Evolutionary conservation across 345 rosid species (phyloP).

Genomic region (Rhizophora mangle): DNA sequence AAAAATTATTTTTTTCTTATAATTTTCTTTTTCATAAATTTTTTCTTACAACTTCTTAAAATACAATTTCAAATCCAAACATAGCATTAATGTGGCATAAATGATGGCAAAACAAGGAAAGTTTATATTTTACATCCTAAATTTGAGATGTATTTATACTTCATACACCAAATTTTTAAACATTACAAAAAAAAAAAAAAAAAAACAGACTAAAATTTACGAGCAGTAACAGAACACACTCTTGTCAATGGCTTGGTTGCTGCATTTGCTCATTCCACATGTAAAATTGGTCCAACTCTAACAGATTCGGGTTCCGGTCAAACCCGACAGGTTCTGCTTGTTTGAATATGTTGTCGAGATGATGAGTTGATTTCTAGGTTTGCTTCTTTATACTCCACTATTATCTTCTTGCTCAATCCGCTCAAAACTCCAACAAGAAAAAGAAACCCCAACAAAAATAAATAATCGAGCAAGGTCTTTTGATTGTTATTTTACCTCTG

Average conservation of each 20-base stretch:
- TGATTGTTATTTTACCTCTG: conserved; percentile 14
- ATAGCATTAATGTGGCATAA: too few species aligned
- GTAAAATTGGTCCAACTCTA: not conserved
- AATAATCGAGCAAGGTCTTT: too few species aligned
- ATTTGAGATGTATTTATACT: too few species aligned
- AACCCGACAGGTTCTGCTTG: conserved; percentile 44
- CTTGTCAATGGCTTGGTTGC: conserved; percentile 58
- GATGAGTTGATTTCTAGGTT: not conserved
- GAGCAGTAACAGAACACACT: not conserved
- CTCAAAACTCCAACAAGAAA: not conserved
- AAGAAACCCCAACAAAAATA: not conserved
- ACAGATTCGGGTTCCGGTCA: conserved; percentile 26
- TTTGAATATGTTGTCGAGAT: conserved; percentile 30
- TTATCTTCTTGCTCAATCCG: conserved; percentile 68
- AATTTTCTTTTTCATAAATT: too few species aligned
- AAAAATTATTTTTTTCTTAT: too few species aligned
- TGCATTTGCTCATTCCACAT: conserved; percentile 34
- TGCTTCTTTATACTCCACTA: conserved; percentile 42
- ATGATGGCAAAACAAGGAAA: too few species aligned
- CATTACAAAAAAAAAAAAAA: too few species aligned
- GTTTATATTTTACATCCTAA: too few species aligned
- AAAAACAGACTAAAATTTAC: too few species aligned
- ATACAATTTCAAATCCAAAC: too few species aligned
- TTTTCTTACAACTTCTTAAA: too few species aligned
- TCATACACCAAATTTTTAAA: too few species aligned